Base-by-base conservation (phyloP, 1,284 basidiomycete genomes). In the Earliella scabrosa region DNA sequence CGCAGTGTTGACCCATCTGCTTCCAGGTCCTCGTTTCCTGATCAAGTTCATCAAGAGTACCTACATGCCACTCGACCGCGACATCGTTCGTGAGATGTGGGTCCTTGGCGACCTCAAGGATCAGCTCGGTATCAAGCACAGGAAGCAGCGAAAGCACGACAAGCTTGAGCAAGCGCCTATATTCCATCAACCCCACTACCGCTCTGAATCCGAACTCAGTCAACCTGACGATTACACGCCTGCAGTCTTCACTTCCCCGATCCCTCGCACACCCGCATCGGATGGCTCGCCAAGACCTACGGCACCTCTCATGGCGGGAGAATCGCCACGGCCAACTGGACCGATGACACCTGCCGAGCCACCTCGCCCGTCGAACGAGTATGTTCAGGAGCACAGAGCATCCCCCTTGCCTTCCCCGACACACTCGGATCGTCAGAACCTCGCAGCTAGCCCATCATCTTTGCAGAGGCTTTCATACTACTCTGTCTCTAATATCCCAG, bases 61-160 rank as follows among this genome's bases (percentile, higher is more conserved):
- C 0, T 94, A 92, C 66, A 74, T 71, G 47, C 92, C 93, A 4
- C 76, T 87, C 16, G 92, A 95, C 76, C 87, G 85, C 70, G 92
- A 96, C 66, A 88, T 97, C 58, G 79, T 97, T 10, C 86, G 95
- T 20, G 95, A 97, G 73, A 88, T 86, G 78, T 96, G 93, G 93
- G 89, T 95, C 6, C 72, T 75, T 46, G 93, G 93, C 4, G 85
- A 93, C 66, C 79, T 96, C 52, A 95, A 96, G 69, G 89, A 92
- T 58, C 83, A 82, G 46, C 80, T 96, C 0, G 93, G 93, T 0
- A 82, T 96, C 52, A 71, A 75, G 41, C 87, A 85, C 66, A 77
- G 86, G 49, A 60, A 74, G 63, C 51, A 82, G 68, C 65, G 79
- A 77, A 73, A 71, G 54, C 65, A 56, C 50, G 54, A 53, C 38